These are phyloP conservation scores for Phytophthora pistaciae DNA, from an alignment of 352 stramenopile genomes.

Conservation along the genomic window DNA sequence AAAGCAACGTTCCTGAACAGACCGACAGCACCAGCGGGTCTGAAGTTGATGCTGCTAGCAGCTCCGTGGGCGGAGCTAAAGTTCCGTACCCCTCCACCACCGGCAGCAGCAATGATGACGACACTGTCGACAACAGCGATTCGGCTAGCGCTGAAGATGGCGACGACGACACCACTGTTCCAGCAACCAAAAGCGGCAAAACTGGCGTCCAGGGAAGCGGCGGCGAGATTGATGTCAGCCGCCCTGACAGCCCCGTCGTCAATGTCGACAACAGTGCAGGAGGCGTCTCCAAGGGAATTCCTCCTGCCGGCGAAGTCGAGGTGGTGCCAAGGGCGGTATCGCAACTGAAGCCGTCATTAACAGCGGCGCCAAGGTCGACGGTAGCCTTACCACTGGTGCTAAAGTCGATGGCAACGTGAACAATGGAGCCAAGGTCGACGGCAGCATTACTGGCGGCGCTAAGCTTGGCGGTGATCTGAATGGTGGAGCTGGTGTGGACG, in stretches of 20 bases:
- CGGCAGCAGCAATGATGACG: too few relatives aligned
- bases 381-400: neutral
- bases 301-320: neutral
- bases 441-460: neutral
- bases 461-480: neutral
- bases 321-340: neutral
- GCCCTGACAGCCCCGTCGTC: too few relatives aligned
- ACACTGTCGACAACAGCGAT: neutral
- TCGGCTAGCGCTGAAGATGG: neutral
- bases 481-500: too few relatives aligned
- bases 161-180: neutral
- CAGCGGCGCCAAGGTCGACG: neutral
- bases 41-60: too few relatives aligned
- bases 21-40: too few relatives aligned
- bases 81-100: too few relatives aligned
- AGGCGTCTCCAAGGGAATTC: neutral
- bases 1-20: too few relatives aligned
- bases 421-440: neutral
- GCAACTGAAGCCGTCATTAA: neutral
- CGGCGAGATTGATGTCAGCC: neutral
- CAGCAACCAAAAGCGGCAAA: neutral
- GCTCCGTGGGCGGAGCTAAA: too few relatives aligned
- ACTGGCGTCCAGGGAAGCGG: neutral
- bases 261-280: neutral
- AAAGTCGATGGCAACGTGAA: neutral